A percentile compares a stretch with the other conserved stretches of the same genome.
These are phyloP conservation scores for Ganoderma boninense DNA, from an alignment of 1,284 basidiomycete species.

Conservation along the genomic window DNA sequence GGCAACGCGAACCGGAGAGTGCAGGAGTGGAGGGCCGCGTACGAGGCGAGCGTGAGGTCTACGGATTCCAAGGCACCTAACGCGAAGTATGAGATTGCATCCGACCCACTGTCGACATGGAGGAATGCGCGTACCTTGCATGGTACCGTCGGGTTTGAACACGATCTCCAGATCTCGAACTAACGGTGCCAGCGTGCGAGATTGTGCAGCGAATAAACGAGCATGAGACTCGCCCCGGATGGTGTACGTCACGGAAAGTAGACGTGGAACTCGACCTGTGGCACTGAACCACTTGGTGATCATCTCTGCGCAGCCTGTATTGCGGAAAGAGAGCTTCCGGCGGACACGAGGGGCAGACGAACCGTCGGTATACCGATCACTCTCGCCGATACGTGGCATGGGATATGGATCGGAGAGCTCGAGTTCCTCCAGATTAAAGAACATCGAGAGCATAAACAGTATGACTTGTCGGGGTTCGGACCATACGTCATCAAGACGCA, in stretches of 20 bases:
- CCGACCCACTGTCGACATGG: neutral
- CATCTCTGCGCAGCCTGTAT: neutral
- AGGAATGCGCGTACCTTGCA: conserved; percentile 12
- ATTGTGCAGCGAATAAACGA: conserved; percentile 1
- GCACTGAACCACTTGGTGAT: conserved; percentile 11
- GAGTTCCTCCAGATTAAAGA: conserved; percentile 11
- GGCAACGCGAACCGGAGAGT: conserved; percentile 31
- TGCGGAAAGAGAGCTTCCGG: conserved; percentile 1
- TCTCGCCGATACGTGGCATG: neutral
- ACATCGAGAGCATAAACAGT: conserved; percentile 3
- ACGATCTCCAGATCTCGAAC: conserved; percentile 17
- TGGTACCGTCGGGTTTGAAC: conserved; percentile 21
- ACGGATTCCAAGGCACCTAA: conserved; percentile 20
- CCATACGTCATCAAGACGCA: neutral
- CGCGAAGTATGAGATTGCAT: neutral
- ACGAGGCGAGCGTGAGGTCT: conserved; percentile 25
- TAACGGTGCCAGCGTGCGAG: conserved; percentile 3
- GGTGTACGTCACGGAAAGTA: conserved; percentile 3
- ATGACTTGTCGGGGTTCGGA: neutral
- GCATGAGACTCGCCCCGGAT: conserved; percentile 8
- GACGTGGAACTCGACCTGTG: neutral
- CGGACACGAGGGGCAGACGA: conserved; percentile 8
- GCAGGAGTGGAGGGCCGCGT: conserved; percentile 28
- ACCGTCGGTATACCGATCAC: neutral
- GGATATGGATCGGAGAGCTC: neutral